phyloP scores from a whole-genome alignment of 192 early-diverging fungal genomes.

The Dimargaris cristalligena region DNA sequence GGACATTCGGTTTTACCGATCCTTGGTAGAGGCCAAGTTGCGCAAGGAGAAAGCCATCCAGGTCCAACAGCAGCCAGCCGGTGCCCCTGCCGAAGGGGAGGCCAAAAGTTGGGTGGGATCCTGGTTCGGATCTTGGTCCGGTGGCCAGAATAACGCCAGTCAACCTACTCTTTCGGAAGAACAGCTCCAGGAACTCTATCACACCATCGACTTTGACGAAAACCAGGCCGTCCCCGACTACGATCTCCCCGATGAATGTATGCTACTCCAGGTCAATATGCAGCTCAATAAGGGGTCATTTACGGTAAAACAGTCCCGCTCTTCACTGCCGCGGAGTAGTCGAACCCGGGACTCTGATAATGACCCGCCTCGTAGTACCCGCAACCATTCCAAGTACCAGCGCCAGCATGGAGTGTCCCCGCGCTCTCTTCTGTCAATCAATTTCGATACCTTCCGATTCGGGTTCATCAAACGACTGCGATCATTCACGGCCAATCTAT shows the following conservation, averaged over 20 bases:
- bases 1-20: conserved; percentile 77
- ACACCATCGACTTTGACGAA: conserved; percentile 90
- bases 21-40: conserved; percentile 51
- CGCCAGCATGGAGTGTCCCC: background rate
- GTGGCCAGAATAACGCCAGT: background rate
- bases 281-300: conserved; percentile 65
- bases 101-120: conserved; percentile 32
- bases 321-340: too few species aligned
- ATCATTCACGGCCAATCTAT: conserved; percentile 23
- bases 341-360: background rate
- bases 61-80: conserved; percentile 8
- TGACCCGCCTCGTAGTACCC: too few species aligned
- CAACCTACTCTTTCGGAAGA: conserved; percentile 47
- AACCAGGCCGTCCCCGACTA: conserved; percentile 35
- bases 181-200: conserved; percentile 77
- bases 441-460: conserved; percentile 23
- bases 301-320: conserved; percentile 40
- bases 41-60: conserved; percentile 47
- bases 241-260: conserved; percentile 30
- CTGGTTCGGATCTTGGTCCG: conserved; percentile 20
- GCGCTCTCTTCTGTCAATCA: conserved; percentile 21
- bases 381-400: background rate
- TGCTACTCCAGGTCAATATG: conserved; percentile 41
- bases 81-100: conserved; percentile 20
- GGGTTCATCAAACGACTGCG: conserved; percentile 24